Percentiles rank a stretch among this genome's conserved stretches.
Conservation (phyloP, 1,284 basidiomycete species). For the Coniferiporia sulphurascens region DNA sequence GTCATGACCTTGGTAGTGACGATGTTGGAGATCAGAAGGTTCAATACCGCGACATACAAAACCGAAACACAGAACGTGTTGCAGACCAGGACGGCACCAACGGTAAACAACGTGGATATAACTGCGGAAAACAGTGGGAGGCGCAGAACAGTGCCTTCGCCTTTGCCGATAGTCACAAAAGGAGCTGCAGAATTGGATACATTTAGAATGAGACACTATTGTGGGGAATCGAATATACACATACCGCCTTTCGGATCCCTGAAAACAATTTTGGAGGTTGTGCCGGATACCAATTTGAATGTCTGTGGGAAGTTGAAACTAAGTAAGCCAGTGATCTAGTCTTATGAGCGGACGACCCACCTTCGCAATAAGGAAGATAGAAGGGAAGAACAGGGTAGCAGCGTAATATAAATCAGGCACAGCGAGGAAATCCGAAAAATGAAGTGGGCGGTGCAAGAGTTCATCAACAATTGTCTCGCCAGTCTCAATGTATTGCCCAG, state of each 20-base stretch:
- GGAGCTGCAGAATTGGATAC: neutral
- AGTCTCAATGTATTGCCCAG: neutral
- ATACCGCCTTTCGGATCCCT: neutral
- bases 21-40: slow-evolving; percentile 1
- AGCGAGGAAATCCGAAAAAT: neutral
- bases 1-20: neutral
- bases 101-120: neutral
- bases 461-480: neutral
- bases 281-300: neutral
- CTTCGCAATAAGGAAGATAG: neutral
- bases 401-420: slow-evolving; percentile 1
- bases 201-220: neutral
- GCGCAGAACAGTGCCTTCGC: neutral
- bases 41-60: slow-evolving; percentile 1
- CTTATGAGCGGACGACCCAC: neutral
- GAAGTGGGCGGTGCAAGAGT: neutral
- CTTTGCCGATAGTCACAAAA: neutral
- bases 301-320: neutral
- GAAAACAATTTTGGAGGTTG: neutral
- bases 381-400: neutral
- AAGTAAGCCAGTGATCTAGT: no score
- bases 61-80: neutral
- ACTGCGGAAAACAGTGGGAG: neutral
- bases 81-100: neutral
- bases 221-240: neutral